Evolutionary conservation across 2,329 filamentous ascomycete genomes (phyloP).

Genomic region (Ceratocystis colombiana): DNA sequence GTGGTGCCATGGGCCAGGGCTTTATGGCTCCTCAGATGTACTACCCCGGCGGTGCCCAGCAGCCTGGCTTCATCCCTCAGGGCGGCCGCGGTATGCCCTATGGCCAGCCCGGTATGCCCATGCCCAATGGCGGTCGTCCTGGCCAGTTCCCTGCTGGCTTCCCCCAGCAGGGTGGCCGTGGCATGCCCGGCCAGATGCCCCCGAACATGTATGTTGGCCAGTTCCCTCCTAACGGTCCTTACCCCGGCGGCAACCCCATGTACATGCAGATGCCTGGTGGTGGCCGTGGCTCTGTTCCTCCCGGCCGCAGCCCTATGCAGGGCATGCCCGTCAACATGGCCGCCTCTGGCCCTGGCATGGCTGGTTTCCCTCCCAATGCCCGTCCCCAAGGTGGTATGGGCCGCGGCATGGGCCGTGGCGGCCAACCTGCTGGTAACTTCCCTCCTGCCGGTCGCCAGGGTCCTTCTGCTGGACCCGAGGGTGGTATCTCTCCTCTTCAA

Average conservation of each 20-base stretch:
- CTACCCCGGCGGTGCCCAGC: slow-evolving; percentile 66
- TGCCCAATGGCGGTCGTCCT: slow-evolving; percentile 69
- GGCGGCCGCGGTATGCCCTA: slow-evolving; percentile 58
- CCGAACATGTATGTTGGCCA: slow-evolving; percentile 76
- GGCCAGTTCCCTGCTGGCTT: slow-evolving; percentile 76
- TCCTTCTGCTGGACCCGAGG: slow-evolving; percentile 18
- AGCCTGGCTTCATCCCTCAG: slow-evolving; percentile 58
- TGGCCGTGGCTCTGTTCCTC: slow-evolving; percentile 53
- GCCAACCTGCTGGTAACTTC: slow-evolving; percentile 35
- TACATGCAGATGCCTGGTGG: slow-evolving; percentile 67
- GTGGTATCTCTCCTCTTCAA: slow-evolving; percentile 34
- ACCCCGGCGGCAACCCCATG: slow-evolving; percentile 68
- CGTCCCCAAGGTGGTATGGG: slow-evolving; percentile 44
- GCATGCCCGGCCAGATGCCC: slow-evolving; percentile 75
- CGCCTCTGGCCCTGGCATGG: slow-evolving; percentile 42
- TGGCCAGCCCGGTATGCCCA: slow-evolving; percentile 55
- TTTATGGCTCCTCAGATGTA: slow-evolving; percentile 88
- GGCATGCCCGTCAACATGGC: slow-evolving; percentile 59
- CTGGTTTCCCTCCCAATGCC: slow-evolving; percentile 49
- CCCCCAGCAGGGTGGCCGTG: slow-evolving; percentile 78
- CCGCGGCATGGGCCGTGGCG: slow-evolving; percentile 38
- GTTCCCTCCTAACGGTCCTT: slow-evolving; percentile 65
- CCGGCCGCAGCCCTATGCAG: slow-evolving; percentile 63
- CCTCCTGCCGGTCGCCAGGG: slow-evolving; percentile 41
- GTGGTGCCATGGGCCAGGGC: slow-evolving; percentile 76